Conservation (phyloP, 352 stramenopile species). For the Phytopythium oedochilum region DNA sequence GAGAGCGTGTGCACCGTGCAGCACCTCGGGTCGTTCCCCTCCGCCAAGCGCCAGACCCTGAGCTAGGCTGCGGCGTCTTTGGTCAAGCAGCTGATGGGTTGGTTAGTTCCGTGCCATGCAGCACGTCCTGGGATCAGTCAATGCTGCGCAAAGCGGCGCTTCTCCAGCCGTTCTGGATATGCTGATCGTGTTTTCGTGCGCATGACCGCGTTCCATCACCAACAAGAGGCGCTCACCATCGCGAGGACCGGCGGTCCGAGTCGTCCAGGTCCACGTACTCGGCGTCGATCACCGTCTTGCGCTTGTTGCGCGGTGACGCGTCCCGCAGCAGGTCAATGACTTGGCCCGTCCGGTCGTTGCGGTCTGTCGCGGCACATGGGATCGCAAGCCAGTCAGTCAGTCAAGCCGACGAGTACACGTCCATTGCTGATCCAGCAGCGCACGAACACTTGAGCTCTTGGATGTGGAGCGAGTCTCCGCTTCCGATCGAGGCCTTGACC, state of each 20-base stretch:
- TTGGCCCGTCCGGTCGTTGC: slow-evolving; percentile 46
- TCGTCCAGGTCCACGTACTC: slow-evolving; percentile 66
- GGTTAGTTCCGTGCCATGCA: not conserved
- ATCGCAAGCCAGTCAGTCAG: not conserved
- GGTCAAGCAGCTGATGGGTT: not conserved
- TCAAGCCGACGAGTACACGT: too few relatives aligned
- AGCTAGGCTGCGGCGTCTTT: slow-evolving; percentile 18
- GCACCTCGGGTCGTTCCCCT: slow-evolving; percentile 78
- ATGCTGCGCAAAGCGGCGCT: not conserved
- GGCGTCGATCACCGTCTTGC: slow-evolving; percentile 65
- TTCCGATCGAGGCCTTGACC: slow-evolving; percentile 45
- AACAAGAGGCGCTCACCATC: slow-evolving; percentile 12
- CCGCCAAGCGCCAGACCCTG: slow-evolving; percentile 40
- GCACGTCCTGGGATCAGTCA: too few relatives aligned
- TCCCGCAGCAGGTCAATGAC: slow-evolving; percentile 66
- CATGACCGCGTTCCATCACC: too few relatives aligned
- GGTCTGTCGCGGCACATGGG: slow-evolving; percentile 23
- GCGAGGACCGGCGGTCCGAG: slow-evolving; percentile 10
- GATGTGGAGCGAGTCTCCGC: slow-evolving; percentile 33
- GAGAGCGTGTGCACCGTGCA: slow-evolving; percentile 55
- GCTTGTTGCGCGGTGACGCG: slow-evolving; percentile 15
- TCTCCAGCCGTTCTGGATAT: not conserved
- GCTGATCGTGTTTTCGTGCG: not conserved
- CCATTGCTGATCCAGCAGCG: too few relatives aligned
- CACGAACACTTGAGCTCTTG: slow-evolving; percentile 64